Conservation (phyloP, 2,329 filamentous ascomycete species). For the Teratosphaeria nubilosa region DNA sequence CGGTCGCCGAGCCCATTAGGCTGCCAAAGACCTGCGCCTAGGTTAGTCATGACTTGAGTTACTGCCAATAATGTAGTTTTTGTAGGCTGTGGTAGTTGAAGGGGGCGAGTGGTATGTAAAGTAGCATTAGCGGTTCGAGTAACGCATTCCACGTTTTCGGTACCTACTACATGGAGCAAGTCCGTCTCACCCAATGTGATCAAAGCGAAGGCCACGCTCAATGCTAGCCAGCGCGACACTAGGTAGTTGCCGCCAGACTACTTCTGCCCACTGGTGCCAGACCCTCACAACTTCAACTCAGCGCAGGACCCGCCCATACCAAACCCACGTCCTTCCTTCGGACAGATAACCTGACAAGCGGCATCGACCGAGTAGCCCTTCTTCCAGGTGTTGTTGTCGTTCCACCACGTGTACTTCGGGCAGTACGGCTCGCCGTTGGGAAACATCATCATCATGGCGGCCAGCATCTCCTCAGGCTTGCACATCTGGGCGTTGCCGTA, state of each 20-base stretch:
- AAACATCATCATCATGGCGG: background rate
- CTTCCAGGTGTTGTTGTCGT: background rate
- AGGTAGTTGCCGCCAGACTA: too few relatives aligned
- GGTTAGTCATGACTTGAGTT: background rate
- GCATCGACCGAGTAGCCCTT: background rate
- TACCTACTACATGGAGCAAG: background rate
- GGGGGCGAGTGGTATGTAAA: too few relatives aligned
- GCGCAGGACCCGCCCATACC: background rate
- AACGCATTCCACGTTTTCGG: background rate
- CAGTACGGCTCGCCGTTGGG: background rate
- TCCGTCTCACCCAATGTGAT: background rate
- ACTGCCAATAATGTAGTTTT: too few relatives aligned
- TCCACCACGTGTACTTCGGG: background rate
- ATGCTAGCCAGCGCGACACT: background rate
- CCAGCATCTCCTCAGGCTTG: background rate
- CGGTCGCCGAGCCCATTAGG: background rate
- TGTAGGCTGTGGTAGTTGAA: too few relatives aligned
- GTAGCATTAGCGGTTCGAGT: background rate
- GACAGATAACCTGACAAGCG: background rate
- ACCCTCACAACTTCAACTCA: background rate
- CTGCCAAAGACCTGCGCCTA: background rate
- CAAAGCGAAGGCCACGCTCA: background rate
- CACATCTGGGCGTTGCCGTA: background rate
- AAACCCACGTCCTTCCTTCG: background rate
- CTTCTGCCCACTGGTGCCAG: too few relatives aligned